Base-by-base conservation (phyloP, 2,329 filamentous ascomycete species). In the Xylaria sp. region DNA sequence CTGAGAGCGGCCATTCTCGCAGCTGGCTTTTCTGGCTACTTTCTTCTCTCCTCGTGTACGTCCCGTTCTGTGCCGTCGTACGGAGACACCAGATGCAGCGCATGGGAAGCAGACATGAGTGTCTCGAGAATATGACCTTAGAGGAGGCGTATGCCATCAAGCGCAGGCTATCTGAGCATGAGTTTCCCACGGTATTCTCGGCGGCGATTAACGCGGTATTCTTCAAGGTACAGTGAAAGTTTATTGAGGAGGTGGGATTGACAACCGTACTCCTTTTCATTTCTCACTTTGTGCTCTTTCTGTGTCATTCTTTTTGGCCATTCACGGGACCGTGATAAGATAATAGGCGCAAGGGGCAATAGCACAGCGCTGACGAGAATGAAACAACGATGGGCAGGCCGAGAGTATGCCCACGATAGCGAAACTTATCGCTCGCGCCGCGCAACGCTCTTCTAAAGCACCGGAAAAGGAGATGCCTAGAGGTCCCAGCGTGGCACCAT, bases 81-180 rank as follows among this genome's bases (percentile, higher is more conserved):
- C 55, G 63, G 7, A 50, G 48, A 57, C 28, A 28, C 13, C 46
- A 66, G 32, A 28, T 20, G 20, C 41, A 3, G 20, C 15, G 25
- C 1, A 9, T 20, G 18, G 45, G 15, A 13, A 60, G 55, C 23
- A 18, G 18, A 0, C 8, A 43, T 5, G 20, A 18, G 8, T 9
- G 34, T 6, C 32, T 58, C 12, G 20, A 25, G 34, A 55, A 18
- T 2, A 68, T 71, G 69, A 70, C 69, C 2, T 20, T 71, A 15
- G 60, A 71, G 18, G 67, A 71, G 41, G 69, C 69, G 8, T 67
- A 71, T 36, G 36, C 10, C 20, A 65, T 71, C 43, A 69, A 71
- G 43, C 41, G 53, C 30, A 18, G 58, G 53, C 50, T 71, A 13
- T 61, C 67, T 5, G 66, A 69, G 60, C 60, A 60, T 8, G 67